Conservation (phyloP, 352 stramenopile species). For the Pythium periplocum region DNA sequence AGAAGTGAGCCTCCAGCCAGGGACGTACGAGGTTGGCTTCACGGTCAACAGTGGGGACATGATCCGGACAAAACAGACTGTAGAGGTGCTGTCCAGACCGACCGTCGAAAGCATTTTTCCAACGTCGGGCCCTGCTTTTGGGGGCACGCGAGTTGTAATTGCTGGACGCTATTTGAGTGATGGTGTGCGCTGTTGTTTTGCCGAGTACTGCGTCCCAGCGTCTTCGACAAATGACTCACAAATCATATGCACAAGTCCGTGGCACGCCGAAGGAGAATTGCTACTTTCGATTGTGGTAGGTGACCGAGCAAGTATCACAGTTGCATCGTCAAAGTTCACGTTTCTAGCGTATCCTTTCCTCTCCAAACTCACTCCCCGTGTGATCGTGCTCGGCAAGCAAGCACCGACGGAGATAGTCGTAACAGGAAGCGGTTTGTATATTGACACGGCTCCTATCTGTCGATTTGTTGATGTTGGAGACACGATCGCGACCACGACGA, state of each 20-base stretch:
- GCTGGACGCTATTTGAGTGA: not conserved
- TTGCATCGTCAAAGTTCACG: not conserved
- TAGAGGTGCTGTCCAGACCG: not conserved
- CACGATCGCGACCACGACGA: not conserved
- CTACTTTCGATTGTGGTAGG: not conserved
- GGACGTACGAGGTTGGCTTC: no score
- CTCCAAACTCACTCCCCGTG: slow-evolving; percentile 1
- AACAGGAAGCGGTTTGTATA: slow-evolving; percentile 1
- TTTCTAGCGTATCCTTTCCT: not conserved
- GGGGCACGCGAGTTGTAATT: not conserved
- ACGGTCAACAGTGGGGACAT: not conserved
- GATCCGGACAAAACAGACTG: not conserved
- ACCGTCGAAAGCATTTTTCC: not conserved
- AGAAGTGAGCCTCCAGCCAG: slow-evolving; percentile 1
- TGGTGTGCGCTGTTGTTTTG: slow-evolving; percentile 1
- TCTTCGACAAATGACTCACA: not conserved
- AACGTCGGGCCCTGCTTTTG: not conserved
- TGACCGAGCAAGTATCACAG: not conserved
- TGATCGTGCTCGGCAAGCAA: slow-evolving; percentile 1
- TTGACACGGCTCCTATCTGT: not conserved
- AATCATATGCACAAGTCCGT: slow-evolving; percentile 1
- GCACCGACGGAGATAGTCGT: not conserved
- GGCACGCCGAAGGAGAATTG: not conserved
- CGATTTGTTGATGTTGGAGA: not conserved
- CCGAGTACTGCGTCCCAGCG: not conserved